Conservation (phyloP, 352 stramenopile genomes). For the Blastocystis sp. region DNA sequence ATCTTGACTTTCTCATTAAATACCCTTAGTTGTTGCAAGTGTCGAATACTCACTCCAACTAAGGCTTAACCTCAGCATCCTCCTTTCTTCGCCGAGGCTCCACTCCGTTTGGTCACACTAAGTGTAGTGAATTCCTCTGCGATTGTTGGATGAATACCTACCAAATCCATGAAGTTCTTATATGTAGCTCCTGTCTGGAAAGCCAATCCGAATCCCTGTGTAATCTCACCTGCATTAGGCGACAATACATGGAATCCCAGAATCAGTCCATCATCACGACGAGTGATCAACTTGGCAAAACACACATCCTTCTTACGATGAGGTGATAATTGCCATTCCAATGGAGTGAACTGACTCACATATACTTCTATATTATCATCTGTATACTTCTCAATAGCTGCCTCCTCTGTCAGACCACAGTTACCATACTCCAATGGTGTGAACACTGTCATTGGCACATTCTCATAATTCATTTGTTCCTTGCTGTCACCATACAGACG, state of each 20-base stretch:
- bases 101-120: conserved; percentile 85
- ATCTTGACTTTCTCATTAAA: background rate
- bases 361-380: conserved; percentile 86
- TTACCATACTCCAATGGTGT: conserved; percentile 92
- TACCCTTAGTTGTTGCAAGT: background rate
- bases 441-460: conserved; percentile 77
- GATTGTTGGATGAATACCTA: conserved; percentile 90
- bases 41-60: background rate
- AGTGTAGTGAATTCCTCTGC: conserved; percentile 87
- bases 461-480: conserved; percentile 68
- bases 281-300: conserved; percentile 90
- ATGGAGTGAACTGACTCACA: conserved; percentile 84
- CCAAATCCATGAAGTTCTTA: conserved; percentile 80
- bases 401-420: conserved; percentile 89
- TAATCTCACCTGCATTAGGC: conserved; percentile 92
- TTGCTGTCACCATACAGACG: conserved; percentile 78
- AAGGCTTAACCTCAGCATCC: conserved; percentile 91
- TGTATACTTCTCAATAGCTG: conserved; percentile 78
- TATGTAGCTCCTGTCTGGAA: conserved; percentile 88
- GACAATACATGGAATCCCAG: conserved; percentile 94
- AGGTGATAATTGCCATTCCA: conserved; percentile 83
- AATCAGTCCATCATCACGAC: conserved; percentile 76
- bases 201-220: conserved; percentile 80
- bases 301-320: conserved; percentile 73
- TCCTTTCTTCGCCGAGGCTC: conserved; percentile 78